These are phyloP conservation scores for Penicillium bialowiezense DNA, from an alignment of 495 filamentous ascomycete genomes.

Conservation along the genomic window DNA sequence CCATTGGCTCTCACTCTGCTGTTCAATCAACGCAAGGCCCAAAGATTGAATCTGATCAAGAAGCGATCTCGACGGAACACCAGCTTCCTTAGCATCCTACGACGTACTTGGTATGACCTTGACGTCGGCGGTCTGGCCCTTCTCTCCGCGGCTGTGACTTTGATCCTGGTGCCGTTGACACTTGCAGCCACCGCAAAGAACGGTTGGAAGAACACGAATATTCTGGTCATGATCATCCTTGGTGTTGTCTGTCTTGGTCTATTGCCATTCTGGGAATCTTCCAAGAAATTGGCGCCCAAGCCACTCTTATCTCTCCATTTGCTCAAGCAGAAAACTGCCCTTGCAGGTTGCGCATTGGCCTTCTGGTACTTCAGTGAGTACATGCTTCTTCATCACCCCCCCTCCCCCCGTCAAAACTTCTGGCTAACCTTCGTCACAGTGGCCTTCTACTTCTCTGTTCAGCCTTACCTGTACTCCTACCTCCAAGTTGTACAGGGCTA, in stretches of 20 bases:
- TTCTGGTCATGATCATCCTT: conserved; percentile 58
- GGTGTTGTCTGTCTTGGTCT: conserved; percentile 54
- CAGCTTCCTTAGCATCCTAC: conserved; percentile 31
- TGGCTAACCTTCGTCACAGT: conserved; percentile 42
- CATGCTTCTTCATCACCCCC: background rate
- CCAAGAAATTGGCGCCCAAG: conserved; percentile 50
- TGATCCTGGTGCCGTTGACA: conserved; percentile 60
- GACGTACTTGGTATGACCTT: conserved; percentile 51
- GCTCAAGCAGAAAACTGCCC: conserved; percentile 60
- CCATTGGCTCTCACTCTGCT: conserved; percentile 55
- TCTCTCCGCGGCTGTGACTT: conserved; percentile 53
- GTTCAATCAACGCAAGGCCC: conserved; percentile 55
- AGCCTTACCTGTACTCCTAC: conserved; percentile 68
- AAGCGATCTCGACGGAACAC: conserved; percentile 27
- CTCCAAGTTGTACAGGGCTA: conserved; percentile 67
- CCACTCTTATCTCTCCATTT: conserved; percentile 57
- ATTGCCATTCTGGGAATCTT: conserved; percentile 63
- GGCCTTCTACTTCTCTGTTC: conserved; percentile 65
- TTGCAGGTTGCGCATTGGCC: conserved; percentile 54
- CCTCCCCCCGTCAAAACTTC: background rate
- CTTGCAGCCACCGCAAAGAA: conserved; percentile 48
- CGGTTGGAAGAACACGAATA: conserved; percentile 54
- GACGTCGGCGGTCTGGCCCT: conserved; percentile 57
- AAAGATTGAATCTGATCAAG: conserved; percentile 47
- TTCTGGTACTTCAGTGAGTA: conserved; percentile 60